Conservation (phyloP, 2,329 filamentous ascomycete species). For the Hyphodiscus sp. region DNA sequence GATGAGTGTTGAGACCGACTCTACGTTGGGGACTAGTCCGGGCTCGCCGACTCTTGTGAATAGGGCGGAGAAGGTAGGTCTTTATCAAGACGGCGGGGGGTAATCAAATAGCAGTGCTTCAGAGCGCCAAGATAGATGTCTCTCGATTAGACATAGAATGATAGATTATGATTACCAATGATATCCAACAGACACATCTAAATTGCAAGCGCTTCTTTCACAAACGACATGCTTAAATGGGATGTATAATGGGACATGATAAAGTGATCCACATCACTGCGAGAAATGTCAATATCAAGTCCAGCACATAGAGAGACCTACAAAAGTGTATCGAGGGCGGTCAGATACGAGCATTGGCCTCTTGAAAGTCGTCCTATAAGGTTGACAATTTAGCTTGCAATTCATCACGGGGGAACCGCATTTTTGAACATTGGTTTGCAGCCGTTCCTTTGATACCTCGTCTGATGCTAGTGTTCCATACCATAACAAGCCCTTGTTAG, state of each 20-base stretch:
- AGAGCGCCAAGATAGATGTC: background rate
- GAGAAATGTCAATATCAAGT: too few species aligned
- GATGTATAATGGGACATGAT: background rate
- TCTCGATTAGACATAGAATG: background rate
- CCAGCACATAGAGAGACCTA: too few species aligned
- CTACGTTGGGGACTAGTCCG: constrained; percentile 26
- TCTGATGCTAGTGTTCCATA: constrained; percentile 24
- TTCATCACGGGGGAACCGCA: background rate
- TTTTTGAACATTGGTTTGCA: background rate
- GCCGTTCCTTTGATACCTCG: background rate
- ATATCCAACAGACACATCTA: background rate
- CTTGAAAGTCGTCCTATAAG: background rate
- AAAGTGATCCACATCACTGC: background rate
- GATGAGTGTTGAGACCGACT: constrained; percentile 25
- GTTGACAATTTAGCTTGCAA: background rate
- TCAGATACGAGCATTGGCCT: too few species aligned
- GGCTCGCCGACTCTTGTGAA: constrained; percentile 19
- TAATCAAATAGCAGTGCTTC: background rate
- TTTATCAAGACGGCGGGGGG: background rate
- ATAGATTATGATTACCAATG: background rate
- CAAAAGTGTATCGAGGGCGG: too few species aligned
- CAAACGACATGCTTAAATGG: background rate
- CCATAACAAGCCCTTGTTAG: constrained; percentile 32
- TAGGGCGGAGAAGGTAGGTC: constrained; percentile 4
- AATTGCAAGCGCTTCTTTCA: background rate